Evolutionary conservation across 441 rosid species (phyloP).

Genomic region (Heliophila coronopifolia): DNA sequence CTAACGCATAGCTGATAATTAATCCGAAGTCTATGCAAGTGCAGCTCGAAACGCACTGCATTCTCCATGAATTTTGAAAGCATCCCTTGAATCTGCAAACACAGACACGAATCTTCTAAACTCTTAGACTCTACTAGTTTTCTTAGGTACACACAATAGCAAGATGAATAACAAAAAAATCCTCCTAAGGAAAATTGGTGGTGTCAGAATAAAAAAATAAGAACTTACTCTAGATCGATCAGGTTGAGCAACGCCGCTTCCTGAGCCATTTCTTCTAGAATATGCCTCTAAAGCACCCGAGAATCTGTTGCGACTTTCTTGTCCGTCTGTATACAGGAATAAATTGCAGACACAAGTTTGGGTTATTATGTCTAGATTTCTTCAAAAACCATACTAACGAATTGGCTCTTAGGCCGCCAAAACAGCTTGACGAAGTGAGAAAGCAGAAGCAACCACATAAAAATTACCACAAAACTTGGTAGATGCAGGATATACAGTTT

Average conservation of each 20-base stretch:
- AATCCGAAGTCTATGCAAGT: constrained; percentile 43
- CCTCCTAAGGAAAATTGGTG: neutral
- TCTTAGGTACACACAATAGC: neutral
- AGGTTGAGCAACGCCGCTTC: constrained; percentile 36
- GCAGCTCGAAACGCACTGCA: constrained; percentile 65
- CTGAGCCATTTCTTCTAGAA: constrained; percentile 59
- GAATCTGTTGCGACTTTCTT: constrained; percentile 76
- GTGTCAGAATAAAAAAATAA: neutral
- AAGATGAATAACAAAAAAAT: neutral
- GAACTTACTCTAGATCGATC: constrained; percentile 39
- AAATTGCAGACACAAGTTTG: neutral
- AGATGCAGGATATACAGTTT: neutral
- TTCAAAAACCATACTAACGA: constrained; percentile 10
- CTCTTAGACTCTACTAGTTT: constrained; percentile 3
- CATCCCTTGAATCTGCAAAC: constrained; percentile 90
- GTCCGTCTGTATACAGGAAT: constrained; percentile 45
- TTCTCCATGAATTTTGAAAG: constrained; percentile 61
- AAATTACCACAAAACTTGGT: neutral
- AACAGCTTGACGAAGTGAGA: neutral
- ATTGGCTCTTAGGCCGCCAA: neutral
- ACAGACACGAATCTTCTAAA: constrained; percentile 42
- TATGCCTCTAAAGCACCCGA: constrained; percentile 96
- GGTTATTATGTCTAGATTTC: neutral
- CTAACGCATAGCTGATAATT: constrained; percentile 41
- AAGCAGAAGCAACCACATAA: neutral